Evolutionary conservation across 805 yeast species (phyloP).

Genomic region (Pichia insulana): DNA sequence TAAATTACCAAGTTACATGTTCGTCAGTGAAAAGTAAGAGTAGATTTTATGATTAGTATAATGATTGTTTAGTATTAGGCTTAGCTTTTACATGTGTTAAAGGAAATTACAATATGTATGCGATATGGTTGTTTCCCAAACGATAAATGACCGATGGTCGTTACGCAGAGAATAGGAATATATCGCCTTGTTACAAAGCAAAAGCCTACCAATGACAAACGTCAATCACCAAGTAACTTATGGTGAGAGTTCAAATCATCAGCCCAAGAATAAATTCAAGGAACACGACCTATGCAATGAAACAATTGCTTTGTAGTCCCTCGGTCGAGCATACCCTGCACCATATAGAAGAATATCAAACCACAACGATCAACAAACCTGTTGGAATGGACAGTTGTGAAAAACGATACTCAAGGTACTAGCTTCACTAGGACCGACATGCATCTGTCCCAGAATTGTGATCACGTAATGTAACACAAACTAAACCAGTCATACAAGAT

Average conservation of each 20-base stretch:
- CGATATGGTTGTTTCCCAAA: slow-evolving; percentile 99
- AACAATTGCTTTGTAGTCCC: slow-evolving; percentile 70
- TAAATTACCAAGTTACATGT: slow-evolving; percentile 6
- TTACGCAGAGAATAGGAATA: slow-evolving; percentile 99
- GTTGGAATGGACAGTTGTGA: slow-evolving; percentile 21
- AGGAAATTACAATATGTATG: slow-evolving; percentile 49
- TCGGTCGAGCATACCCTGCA: slow-evolving; percentile 95
- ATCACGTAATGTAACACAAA: slow-evolving; percentile 14
- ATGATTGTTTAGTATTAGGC: background rate
- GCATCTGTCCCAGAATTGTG: slow-evolving; percentile 24
- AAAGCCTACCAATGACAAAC: slow-evolving; percentile 52
- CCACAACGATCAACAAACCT: slow-evolving; percentile 25
- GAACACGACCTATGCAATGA: slow-evolving; percentile 4
- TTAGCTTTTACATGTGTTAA: background rate
- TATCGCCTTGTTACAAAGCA: slow-evolving; percentile 62
- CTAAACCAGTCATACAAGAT: slow-evolving; percentile 8
- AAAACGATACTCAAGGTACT: slow-evolving; percentile 14
- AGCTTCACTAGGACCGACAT: slow-evolving; percentile 32
- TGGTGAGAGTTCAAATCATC: slow-evolving; percentile 15
- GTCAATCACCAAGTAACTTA: slow-evolving; percentile 12
- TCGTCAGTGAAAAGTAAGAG: background rate
- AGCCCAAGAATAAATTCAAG: slow-evolving; percentile 4
- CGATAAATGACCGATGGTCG: slow-evolving; percentile 81
- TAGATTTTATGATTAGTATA: background rate
- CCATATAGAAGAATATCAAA: slow-evolving; percentile 30